Evolutionary conservation across 257 asterid genomes (phyloP), one percentile per base, ranked within the genome.

Genomic region (Solanum megistacrolobum): DNA sequence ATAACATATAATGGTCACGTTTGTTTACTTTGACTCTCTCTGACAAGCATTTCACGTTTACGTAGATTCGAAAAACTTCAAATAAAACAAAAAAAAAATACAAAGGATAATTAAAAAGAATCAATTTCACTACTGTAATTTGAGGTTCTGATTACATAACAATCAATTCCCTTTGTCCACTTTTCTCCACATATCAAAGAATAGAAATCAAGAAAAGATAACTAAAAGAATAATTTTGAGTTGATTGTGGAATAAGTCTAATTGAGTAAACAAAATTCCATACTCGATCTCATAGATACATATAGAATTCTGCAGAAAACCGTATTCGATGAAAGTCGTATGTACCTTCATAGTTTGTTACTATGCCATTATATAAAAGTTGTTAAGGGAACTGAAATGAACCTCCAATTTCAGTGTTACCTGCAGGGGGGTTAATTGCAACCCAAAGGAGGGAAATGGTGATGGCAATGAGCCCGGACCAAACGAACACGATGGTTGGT

Each of bases 381-480:
- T 73, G 12, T 58, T 3, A 95, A 62, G 98, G 98, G 87, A 96
- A 96, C 93, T 94, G 97, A 88, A 96, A 96, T n/a, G 97, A 94
- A 3, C 98, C 98, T 58, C 98, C 98, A 48, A 96, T 96, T 55
- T 87, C 87, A 12, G 87, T 89, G 43, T 76, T 88, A 4, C 96
- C 98, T 1, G 91, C 86, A 0, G 98, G 98, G 10, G 98, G 98
- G 48, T 95, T 92, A 9, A 96, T 96, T 3, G 98, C 95, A 43
- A 96, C 97, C 98, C 98, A 94, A 74, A 94, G 90, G 2, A 96
- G 95, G 0, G 98, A 96, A 11, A 94, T 96, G 5, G 95, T 96
- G 18, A 96, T 94, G 1, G 98, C 97, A 46, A 96, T 94, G 65
- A 94, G 97, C 14, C 98, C 98, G 1, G 98, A 94, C 98, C 98